phyloP scores from a whole-genome alignment of 768 basidiomycete genomes.

The Glaciozyma martinii region DNA sequence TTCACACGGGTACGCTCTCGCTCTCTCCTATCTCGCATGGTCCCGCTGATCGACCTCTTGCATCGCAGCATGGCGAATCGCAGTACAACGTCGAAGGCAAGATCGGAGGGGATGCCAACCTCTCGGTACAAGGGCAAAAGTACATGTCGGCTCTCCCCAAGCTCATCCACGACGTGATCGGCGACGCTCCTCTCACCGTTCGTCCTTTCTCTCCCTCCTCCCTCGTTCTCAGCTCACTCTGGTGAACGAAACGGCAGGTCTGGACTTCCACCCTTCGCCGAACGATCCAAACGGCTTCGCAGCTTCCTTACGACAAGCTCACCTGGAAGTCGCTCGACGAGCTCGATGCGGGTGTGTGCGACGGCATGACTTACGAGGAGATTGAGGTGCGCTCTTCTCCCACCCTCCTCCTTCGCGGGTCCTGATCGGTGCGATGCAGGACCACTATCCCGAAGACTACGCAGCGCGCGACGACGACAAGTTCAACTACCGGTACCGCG shows the following conservation, averaged over 20 bases:
- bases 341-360: constrained; percentile 96
- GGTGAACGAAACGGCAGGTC: constrained; percentile 60
- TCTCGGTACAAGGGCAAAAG: constrained; percentile 72
- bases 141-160: constrained; percentile 80
- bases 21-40: not conserved
- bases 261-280: constrained; percentile 97
- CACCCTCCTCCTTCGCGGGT: not conserved
- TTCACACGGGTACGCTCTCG: constrained; percentile 69
- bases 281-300: constrained; percentile 79
- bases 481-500: constrained; percentile 94
- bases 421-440: constrained; percentile 43
- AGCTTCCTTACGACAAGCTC: constrained; percentile 75
- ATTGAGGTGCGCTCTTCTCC: constrained; percentile 61
- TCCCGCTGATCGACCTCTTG: constrained; percentile 10
- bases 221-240: not conserved
- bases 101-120: constrained; percentile 90
- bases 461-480: constrained; percentile 98
- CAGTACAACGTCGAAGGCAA: constrained; percentile 92
- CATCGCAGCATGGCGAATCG: constrained; percentile 82
- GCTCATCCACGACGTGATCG: constrained; percentile 81
- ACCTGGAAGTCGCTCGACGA: constrained; percentile 99
- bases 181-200: constrained; percentile 76
- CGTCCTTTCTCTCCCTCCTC: constrained; percentile 31
- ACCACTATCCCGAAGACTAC: constrained; percentile 93
- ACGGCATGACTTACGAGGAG: constrained; percentile 99